Evolutionary conservation across 257 asterid species (phyloP).

Genomic region (Penstemon eatonii): DNA sequence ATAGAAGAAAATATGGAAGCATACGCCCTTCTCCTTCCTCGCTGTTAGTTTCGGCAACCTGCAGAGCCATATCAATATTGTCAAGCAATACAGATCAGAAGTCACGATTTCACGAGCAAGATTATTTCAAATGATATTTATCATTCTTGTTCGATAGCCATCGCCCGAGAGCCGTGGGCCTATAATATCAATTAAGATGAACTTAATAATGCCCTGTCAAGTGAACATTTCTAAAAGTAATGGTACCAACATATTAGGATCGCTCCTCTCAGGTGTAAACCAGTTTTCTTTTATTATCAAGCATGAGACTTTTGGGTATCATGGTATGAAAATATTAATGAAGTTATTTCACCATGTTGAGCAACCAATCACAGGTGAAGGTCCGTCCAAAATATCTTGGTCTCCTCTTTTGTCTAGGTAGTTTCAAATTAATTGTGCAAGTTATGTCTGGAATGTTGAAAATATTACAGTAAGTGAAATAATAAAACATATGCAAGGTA

Average conservation of each 20-base stretch:
- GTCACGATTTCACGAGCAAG: slow-evolving; percentile 13
- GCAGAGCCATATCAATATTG: slow-evolving; percentile 31
- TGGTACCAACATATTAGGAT: slow-evolving; percentile 13
- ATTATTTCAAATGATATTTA: slow-evolving; percentile 2
- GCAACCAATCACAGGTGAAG: slow-evolving; percentile 21
- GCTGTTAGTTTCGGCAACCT: slow-evolving; percentile 76
- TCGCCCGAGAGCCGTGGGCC: slow-evolving; percentile 25
- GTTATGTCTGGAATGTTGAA: slow-evolving; percentile 2
- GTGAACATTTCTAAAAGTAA: not conserved
- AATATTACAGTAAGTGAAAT: slow-evolving; percentile 10
- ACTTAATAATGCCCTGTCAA: slow-evolving; percentile 8
- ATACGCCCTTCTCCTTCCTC: slow-evolving; percentile 78
- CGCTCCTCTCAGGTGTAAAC: slow-evolving; percentile 22
- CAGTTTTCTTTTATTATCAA: slow-evolving; percentile 12
- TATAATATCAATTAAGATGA: slow-evolving; percentile 10
- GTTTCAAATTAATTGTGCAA: slow-evolving; percentile 17
- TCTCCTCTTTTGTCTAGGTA: slow-evolving; percentile 5
- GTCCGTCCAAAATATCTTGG: not conserved
- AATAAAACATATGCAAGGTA: slow-evolving; percentile 18
- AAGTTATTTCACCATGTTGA: slow-evolving; percentile 24
- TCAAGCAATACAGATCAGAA: slow-evolving; percentile 18
- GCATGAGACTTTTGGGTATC: slow-evolving; percentile 8
- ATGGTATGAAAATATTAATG: slow-evolving; percentile 1
- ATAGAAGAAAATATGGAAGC: slow-evolving; percentile 88
- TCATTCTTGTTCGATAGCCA: not conserved